Evolutionary conservation across 2,329 filamentous ascomycete species (phyloP).

Genomic region (Tetracladium maxilliforme): DNA sequence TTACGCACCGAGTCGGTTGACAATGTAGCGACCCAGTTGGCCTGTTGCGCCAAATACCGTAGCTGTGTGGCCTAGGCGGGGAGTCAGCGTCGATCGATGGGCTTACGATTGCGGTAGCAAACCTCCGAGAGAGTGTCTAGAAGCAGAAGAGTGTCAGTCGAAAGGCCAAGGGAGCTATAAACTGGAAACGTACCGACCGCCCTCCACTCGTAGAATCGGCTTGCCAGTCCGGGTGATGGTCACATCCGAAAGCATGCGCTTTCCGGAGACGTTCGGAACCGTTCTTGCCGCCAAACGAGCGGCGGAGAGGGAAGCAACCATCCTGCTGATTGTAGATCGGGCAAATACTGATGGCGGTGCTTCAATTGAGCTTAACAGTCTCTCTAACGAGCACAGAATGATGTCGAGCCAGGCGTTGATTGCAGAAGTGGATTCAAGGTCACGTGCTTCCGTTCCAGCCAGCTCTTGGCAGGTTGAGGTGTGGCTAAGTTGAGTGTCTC

Average conservation of each 20-base stretch:
- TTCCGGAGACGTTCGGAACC: too few relatives aligned
- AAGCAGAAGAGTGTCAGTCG: slow-evolving; percentile 13
- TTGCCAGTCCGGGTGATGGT: slow-evolving; percentile 92
- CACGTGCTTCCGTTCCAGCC: too few relatives aligned
- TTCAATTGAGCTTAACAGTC: too few relatives aligned
- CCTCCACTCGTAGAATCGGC: slow-evolving; percentile 76
- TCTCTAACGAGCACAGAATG: too few relatives aligned
- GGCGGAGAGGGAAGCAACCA: too few relatives aligned
- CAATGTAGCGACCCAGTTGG: slow-evolving; percentile 91
- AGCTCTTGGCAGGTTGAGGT: too few relatives aligned
- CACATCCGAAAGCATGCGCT: slow-evolving; percentile 60
- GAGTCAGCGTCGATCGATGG: slow-evolving; percentile 7
- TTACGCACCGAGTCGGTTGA: slow-evolving; percentile 76
- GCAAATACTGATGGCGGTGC: too few relatives aligned
- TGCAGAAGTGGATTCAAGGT: too few relatives aligned
- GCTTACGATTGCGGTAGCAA: slow-evolving; percentile 15
- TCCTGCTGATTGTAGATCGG: too few relatives aligned
- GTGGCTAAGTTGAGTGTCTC: too few relatives aligned
- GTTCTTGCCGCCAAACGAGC: too few relatives aligned
- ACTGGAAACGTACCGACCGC: slow-evolving; percentile 60
- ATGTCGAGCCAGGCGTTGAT: too few relatives aligned
- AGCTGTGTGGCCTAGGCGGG: slow-evolving; percentile 65
- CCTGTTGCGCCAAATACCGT: slow-evolving; percentile 97
- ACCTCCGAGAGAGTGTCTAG: slow-evolving; percentile 78
- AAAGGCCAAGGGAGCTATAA: slow-evolving; percentile 5